A percentile compares a stretch with the other conserved stretches of the same genome.
Evolutionary conservation across 2,329 filamentous ascomycete genomes (phyloP).

Genomic region (Fusarium pseudocircinatum): DNA sequence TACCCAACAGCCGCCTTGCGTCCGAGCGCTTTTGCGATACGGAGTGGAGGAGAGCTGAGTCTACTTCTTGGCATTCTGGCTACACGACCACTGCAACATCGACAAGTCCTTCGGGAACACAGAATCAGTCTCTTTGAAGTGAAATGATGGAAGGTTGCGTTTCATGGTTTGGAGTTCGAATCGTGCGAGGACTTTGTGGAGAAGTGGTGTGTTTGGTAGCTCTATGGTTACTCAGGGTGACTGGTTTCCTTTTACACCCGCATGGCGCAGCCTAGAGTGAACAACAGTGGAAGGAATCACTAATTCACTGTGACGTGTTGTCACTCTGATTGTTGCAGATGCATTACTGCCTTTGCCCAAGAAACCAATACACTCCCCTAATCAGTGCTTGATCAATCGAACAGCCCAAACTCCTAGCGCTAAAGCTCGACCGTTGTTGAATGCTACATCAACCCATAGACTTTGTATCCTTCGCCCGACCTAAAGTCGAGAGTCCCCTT

Average conservation of each 20-base stretch:
- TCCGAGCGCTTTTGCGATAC: neutral
- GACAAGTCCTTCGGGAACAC: no score
- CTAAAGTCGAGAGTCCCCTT: neutral
- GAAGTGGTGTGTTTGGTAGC: neutral
- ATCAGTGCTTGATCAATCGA: neutral
- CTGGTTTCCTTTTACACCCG: fast-evolving
- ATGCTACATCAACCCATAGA: neutral
- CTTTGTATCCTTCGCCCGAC: neutral
- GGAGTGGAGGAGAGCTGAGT: neutral
- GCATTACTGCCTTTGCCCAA: neutral
- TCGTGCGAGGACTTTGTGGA: neutral
- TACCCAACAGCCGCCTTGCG: neutral
- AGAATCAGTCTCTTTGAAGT: fast-evolving
- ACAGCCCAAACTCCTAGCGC: neutral
- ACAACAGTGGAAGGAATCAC: neutral
- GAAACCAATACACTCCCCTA: neutral
- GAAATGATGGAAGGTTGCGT: no score
- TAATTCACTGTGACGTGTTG: neutral
- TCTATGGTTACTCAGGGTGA: neutral
- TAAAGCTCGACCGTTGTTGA: no score
- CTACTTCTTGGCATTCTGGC: no score
- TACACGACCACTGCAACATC: no score
- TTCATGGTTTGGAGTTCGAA: no score
- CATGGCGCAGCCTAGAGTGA: neutral
- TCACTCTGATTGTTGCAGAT: neutral